Base-by-base conservation (phyloP, 2,329 filamentous ascomycete species). In the Monosporascus sp. region DNA sequence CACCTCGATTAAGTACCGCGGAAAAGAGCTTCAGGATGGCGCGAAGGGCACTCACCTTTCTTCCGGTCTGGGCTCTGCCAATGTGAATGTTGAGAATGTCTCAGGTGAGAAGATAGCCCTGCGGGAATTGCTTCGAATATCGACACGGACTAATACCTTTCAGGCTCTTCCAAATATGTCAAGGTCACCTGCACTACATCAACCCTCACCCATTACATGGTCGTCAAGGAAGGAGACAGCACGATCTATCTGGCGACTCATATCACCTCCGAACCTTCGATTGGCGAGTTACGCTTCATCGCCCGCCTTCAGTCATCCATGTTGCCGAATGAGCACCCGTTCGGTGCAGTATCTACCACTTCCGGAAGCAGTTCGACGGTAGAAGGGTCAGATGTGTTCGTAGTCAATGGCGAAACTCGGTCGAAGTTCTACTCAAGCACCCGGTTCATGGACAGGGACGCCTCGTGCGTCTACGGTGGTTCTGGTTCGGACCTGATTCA, bases 381-480 rank as follows among this genome's bases (percentile, higher is more conserved):
- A 49, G 84, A 87, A 64, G 84, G 76, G 42, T 78, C 74, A 1
- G 80, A 82, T 53, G 78, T 82, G 52, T 88, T 79, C 62, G 54
- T 83, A 8, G 81, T 88, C 45, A 68, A 73, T 57, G 80, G 82
- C 22, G 72, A 88, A 65, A 88, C 84, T 0, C 78, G 84, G 39
- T 83, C 80, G 68, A 88, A 88, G 67, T 88, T 88, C 72, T 88
- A 85, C 70, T 85, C 82, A 2, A 83, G 80, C 54, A 74, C 85
- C 56, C 77, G 84, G n/a, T 88, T 86, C 68, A 87, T 88, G 62
- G 85, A 88, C 64, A 83, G 86, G 60, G 72, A 80, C 45, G 75
- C 79, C 25, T 83, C 85, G 64, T 88, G 84, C 66, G 80, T 84
- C 38, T 77, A 76, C 54, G 78, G 79, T 18, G 73, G 71, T 53